A percentile compares a stretch with the other conserved stretches of the same genome.
Evolutionary conservation across 1,284 basidiomycete genomes (phyloP).

Genomic region (Wolfiporia cocos): DNA sequence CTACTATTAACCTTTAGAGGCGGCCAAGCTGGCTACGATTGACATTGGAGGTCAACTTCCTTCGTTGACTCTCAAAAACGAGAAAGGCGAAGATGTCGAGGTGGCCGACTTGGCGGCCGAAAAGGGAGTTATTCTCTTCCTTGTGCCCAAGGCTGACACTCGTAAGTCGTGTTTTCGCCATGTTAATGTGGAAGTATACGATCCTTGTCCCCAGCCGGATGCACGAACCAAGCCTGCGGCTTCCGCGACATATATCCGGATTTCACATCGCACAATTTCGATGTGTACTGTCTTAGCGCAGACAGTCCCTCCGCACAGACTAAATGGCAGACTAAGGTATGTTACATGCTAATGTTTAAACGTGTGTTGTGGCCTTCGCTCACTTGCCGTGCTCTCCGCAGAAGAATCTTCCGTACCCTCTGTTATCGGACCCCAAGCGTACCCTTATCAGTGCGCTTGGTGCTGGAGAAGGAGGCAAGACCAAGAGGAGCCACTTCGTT

Average conservation of each 20-base stretch:
- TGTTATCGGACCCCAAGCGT: slow-evolving; percentile 85
- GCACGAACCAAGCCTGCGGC: slow-evolving; percentile 85
- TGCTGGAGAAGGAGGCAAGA: slow-evolving; percentile 75
- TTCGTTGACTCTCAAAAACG: slow-evolving; percentile 70
- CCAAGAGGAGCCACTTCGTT: slow-evolving; percentile 86
- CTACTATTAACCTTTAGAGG: neutral
- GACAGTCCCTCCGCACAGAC: slow-evolving; percentile 75
- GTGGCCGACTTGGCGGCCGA: slow-evolving; percentile 55
- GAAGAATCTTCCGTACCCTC: slow-evolving; percentile 79
- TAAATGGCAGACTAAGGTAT: slow-evolving; percentile 81
- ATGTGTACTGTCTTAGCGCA: slow-evolving; percentile 82
- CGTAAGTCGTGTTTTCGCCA: slow-evolving; percentile 42
- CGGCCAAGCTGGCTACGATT: slow-evolving; percentile 34
- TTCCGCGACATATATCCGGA: slow-evolving; percentile 80
- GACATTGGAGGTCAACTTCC: slow-evolving; percentile 79
- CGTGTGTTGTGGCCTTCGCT: no score
- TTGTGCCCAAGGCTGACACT: slow-evolving; percentile 82
- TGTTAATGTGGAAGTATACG: neutral
- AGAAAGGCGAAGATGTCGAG: slow-evolving; percentile 69
- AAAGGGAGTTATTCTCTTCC: slow-evolving; percentile 78
- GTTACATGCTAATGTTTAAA: slow-evolving; percentile 10
- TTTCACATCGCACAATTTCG: slow-evolving; percentile 65
- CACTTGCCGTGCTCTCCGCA: slow-evolving; percentile 22
- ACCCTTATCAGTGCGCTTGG: slow-evolving; percentile 78
- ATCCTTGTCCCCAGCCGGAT: slow-evolving; percentile 55